Percentiles rank a stretch among this genome's conserved stretches.
These are phyloP conservation scores for Metrosideros polymorpha DNA, from an alignment of 441 rosid species.

Conservation along the genomic window DNA sequence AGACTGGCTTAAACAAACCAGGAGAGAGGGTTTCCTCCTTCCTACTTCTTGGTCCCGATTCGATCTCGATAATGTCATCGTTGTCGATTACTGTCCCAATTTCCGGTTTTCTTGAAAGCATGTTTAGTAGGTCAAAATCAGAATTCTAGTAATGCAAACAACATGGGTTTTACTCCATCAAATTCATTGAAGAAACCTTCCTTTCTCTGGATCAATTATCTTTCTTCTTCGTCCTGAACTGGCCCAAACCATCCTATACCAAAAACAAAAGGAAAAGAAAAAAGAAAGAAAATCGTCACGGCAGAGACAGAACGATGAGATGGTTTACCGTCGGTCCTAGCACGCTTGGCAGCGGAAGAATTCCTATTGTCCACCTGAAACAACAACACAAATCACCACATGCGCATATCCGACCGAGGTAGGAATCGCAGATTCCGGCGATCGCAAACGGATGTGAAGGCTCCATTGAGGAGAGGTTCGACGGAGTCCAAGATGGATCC, in stretches of 20 bases:
- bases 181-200: background rate
- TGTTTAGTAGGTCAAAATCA: background rate
- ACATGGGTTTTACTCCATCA: background rate
- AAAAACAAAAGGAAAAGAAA: background rate
- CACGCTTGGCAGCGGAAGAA: conserved; percentile 93
- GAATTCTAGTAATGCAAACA: background rate
- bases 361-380: conserved; percentile 87
- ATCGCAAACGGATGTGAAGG: background rate
- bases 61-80: background rate
- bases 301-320: background rate
- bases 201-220: background rate
- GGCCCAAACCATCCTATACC: background rate
- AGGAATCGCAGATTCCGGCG: background rate
- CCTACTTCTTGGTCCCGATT: background rate
- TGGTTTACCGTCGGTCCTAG: conserved; percentile 84
- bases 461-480: background rate
- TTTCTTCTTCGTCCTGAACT: background rate
- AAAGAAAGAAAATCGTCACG: background rate
- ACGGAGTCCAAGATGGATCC: background rate
- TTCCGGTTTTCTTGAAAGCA: background rate
- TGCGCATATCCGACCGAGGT: background rate
- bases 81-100: background rate
- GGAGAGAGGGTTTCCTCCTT: background rate
- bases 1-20: background rate
- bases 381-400: background rate